A percentile compares a stretch with the other conserved stretches of the same genome.
These are phyloP conservation scores for Ophiostoma populinum DNA, from an alignment of 2,329 filamentous ascomycete genomes.

Conservation along the genomic window DNA sequence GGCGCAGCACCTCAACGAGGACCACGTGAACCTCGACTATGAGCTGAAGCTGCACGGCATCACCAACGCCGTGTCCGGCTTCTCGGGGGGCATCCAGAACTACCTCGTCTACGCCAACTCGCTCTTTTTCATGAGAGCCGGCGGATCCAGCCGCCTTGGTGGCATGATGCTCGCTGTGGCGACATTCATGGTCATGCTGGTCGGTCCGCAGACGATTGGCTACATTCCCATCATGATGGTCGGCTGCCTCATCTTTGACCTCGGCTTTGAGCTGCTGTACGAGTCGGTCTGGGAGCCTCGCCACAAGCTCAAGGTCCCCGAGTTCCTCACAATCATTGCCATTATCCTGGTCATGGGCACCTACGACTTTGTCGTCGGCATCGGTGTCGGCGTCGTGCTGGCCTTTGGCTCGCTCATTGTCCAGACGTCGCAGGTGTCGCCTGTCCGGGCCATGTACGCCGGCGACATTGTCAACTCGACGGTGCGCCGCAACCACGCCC, in stretches of 20 bases:
- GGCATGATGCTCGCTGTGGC: constrained; percentile 68
- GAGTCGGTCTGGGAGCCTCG: constrained; percentile 82
- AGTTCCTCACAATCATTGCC: constrained; percentile 72
- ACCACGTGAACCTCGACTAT: constrained; percentile 77
- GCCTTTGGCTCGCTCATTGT: constrained; percentile 85
- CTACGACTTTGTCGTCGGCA: constrained; percentile 91
- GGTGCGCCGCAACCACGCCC: constrained; percentile 75
- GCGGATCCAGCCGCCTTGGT: constrained; percentile 71
- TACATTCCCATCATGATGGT: constrained; percentile 97
- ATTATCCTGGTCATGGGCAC: constrained; percentile 94
- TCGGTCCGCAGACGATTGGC: constrained; percentile 76
- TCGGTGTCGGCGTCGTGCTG: constrained; percentile 77
- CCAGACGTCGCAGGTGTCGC: constrained; percentile 77
- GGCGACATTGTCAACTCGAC: constrained; percentile 83
- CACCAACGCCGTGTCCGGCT: constrained; percentile 80
- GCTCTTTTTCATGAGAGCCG: constrained; percentile 87
- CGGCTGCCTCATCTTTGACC: constrained; percentile 81
- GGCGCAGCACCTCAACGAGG: constrained; percentile 77
- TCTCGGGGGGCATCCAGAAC: constrained; percentile 79
- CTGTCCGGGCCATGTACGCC: constrained; percentile 77
- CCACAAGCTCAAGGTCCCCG: constrained; percentile 69
- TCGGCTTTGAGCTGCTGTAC: constrained; percentile 79
- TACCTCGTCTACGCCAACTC: constrained; percentile 97
- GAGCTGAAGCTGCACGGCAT: constrained; percentile 86
- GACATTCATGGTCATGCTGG: constrained; percentile 66